Evolutionary conservation across 2,329 filamentous ascomycete species (phyloP), one percentile per base, ranked within the genome.

Genomic region (Verticillium klebahnii): DNA sequence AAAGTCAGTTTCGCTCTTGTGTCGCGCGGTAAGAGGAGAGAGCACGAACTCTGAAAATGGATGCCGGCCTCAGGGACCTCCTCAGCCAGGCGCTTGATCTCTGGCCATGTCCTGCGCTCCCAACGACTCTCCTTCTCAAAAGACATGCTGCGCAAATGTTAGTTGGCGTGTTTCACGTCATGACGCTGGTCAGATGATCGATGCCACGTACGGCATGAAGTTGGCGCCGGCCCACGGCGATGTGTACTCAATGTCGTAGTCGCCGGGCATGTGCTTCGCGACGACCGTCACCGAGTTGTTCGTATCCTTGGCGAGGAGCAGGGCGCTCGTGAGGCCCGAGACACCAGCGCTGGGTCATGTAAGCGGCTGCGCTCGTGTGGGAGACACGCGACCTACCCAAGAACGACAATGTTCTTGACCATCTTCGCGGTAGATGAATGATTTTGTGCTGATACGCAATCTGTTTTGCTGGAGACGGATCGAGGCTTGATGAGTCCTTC

Each of bases 161-260:
- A n/a, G 45, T 52, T 19, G 23, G 19, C 19, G 23, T 52, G 8
- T 52, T 9, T n/a, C n/a, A 23, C 19, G n/a, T 25, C 19, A 19
- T 17, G n/a, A n/a, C 14, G 8, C 8, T 5, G 9, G 3, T 19
- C n/a, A 25, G 19, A 5, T 7, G 19, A 50, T 52, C 6, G 37
- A 45, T 25, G 12, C 6, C 1, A 76, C 85, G 63, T 70, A 89
- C 85, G 89, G 90, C 60, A 89, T 71, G 68, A 85, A 89, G 70
- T 92, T 92, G 66, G 90, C 90, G 32, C 90, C 90, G 3, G 90
- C 90, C 89, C 89, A 93, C 0, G 90, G 90, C 2, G 89, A 92
- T 1, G 90, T 87, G 72, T 94, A 95, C 78, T 93, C 89, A 65
- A 92, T 88, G 66, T 92, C 89, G 73, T 92, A 93, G 75, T 95